Percentiles rank a stretch among this genome's conserved stretches.
Evolutionary conservation across 306 rosid genomes (phyloP).

Genomic region (Castanea crenata): DNA sequence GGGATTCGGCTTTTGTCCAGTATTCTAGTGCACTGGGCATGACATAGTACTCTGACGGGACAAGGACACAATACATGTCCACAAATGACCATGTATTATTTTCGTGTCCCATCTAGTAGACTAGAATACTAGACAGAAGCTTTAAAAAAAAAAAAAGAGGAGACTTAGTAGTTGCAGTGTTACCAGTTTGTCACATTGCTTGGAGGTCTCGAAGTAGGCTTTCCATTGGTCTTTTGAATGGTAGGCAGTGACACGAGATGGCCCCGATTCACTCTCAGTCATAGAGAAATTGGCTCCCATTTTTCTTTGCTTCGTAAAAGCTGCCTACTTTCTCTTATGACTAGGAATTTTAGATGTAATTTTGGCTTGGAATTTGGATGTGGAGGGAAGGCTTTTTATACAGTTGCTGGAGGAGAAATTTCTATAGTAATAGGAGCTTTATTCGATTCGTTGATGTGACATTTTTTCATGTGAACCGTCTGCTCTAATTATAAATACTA

Average conservation of each 20-base stretch:
- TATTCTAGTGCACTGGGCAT: accelerated
- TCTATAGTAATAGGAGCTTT: background rate
- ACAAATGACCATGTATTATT: too few relatives aligned
- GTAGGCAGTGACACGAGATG: slow-evolving; percentile 39
- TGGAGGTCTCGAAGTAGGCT: slow-evolving; percentile 45
- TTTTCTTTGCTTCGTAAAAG: background rate
- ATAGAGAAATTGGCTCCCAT: slow-evolving; percentile 52
- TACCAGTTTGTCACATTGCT: slow-evolving; percentile 65
- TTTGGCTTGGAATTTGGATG: background rate
- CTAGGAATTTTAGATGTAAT: background rate
- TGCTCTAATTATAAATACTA: background rate
- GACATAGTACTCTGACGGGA: accelerated
- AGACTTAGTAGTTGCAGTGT: background rate
- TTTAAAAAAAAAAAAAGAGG: background rate
- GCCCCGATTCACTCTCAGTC: slow-evolving; percentile 13
- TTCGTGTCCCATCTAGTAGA: too few relatives aligned
- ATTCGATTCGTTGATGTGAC: background rate
- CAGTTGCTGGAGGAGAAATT: background rate
- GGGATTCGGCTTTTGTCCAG: too few relatives aligned
- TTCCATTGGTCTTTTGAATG: slow-evolving; percentile 59
- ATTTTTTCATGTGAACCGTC: background rate
- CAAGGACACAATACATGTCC: too few relatives aligned
- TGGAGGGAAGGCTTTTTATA: background rate
- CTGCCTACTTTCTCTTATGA: background rate
- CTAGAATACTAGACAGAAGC: too few relatives aligned